phyloP scores from a whole-genome alignment of 2,329 filamentous ascomycete genomes.

The Monilinia vaccinii-corymbosi region DNA sequence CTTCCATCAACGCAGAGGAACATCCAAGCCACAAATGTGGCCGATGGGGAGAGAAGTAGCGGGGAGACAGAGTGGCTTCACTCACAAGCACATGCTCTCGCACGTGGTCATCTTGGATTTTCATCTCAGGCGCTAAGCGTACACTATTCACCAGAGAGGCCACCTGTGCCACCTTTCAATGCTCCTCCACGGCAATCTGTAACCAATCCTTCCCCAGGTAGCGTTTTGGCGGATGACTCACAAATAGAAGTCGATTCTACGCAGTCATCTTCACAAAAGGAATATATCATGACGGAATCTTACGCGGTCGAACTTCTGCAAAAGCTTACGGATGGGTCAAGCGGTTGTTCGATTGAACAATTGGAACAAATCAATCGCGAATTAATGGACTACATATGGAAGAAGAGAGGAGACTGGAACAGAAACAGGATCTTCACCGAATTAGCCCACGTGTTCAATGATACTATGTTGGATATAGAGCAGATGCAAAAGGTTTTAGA shows the following conservation, averaged over 20 bases:
- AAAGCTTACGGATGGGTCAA: slow-evolving; percentile 22
- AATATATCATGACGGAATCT: slow-evolving; percentile 34
- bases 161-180: slow-evolving; percentile 33
- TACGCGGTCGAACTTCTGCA: slow-evolving; percentile 21
- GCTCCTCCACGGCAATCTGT: slow-evolving; percentile 23
- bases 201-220: background rate
- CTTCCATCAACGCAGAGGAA: slow-evolving; percentile 44
- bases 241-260: slow-evolving; percentile 24
- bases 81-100: slow-evolving; percentile 47
- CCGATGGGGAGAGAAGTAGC: slow-evolving; percentile 34
- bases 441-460: slow-evolving; percentile 65
- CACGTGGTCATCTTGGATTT: slow-evolving; percentile 31
- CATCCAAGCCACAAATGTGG: slow-evolving; percentile 8
- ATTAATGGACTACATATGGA: slow-evolving; percentile 88
- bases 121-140: slow-evolving; percentile 27
- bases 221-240: slow-evolving; percentile 25
- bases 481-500: slow-evolving; percentile 26
- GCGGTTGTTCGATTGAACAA: slow-evolving; percentile 63
- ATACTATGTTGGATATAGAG: slow-evolving; percentile 59
- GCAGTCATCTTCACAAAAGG: slow-evolving; percentile 25
- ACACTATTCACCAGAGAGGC: slow-evolving; percentile 28
- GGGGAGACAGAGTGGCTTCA: slow-evolving; percentile 46
- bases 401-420: slow-evolving; percentile 71
- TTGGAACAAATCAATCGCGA: slow-evolving; percentile 86
- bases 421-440: slow-evolving; percentile 59